Percentiles rank a stretch among this genome's conserved stretches.
Evolutionary conservation across 2,329 filamentous ascomycete genomes (phyloP).

Genomic region (Fusarium pilosicola): DNA sequence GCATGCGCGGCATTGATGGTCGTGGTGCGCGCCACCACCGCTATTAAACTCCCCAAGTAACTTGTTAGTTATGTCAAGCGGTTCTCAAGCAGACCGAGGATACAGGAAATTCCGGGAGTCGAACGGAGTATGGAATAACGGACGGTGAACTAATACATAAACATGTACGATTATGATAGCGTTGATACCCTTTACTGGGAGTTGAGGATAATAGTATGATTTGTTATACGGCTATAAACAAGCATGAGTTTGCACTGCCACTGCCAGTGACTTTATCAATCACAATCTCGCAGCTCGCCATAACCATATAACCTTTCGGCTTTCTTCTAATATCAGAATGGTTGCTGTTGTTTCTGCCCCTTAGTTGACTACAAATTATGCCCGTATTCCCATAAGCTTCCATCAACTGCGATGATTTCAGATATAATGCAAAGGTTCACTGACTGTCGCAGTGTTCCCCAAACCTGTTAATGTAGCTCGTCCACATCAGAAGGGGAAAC

Average conservation of each 20-base stretch:
- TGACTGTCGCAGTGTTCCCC: too few species aligned
- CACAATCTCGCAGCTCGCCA: conserved; percentile 20
- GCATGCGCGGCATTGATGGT: conserved; percentile 80
- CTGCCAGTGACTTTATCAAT: conserved; percentile 28
- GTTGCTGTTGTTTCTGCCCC: background rate
- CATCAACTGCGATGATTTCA: background rate
- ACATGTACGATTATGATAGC: conserved; percentile 39
- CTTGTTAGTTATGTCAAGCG: background rate
- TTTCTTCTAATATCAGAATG: background rate
- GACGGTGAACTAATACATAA: background rate
- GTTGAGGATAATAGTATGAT: conserved; percentile 27
- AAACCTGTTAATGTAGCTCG: conserved; percentile 47
- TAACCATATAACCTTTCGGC: background rate
- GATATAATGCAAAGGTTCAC: background rate
- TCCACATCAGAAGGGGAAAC: conserved; percentile 46
- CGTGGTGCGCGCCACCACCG: conserved; percentile 60
- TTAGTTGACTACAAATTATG: background rate
- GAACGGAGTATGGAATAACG: background rate
- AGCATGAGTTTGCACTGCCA: background rate
- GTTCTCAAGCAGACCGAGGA: background rate
- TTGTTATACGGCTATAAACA: conserved; percentile 15
- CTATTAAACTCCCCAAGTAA: conserved; percentile 12
- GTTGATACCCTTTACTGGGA: conserved; percentile 28
- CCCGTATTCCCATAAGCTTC: too few species aligned
- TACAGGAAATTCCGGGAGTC: conserved; percentile 6